Evolutionary conservation across 192 early-diverging fungal genomes (phyloP).

Genomic region (Chytriomyces sp.): DNA sequence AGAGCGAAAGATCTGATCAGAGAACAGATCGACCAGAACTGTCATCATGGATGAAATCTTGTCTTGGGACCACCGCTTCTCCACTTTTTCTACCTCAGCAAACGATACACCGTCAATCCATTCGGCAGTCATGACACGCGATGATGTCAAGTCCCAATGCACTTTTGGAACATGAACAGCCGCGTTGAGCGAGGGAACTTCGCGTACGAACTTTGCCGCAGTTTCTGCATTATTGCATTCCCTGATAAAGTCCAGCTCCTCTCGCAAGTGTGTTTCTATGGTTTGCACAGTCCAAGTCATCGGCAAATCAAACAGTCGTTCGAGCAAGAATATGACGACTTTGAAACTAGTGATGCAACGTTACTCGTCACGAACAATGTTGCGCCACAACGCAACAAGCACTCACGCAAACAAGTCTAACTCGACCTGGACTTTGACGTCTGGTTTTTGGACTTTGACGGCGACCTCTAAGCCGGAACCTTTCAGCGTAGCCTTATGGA

Average conservation of each 20-base stretch:
- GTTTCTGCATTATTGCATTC: slow-evolving; percentile 80
- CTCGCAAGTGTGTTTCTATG: slow-evolving; percentile 69
- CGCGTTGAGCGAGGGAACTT: slow-evolving; percentile 48
- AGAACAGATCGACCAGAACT: slow-evolving; percentile 76
- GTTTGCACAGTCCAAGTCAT: slow-evolving; percentile 77
- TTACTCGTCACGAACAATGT: background rate
- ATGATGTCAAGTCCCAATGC: slow-evolving; percentile 68
- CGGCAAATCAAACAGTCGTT: slow-evolving; percentile 81
- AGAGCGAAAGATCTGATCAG: slow-evolving; percentile 45
- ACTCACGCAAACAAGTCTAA: slow-evolving; percentile 76
- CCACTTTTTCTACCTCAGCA: slow-evolving; percentile 59
- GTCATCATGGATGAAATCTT: slow-evolving; percentile 62
- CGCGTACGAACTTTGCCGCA: slow-evolving; percentile 41
- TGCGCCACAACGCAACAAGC: background rate
- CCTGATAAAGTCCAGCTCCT: slow-evolving; percentile 88
- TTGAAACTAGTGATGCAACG: slow-evolving; percentile 22
- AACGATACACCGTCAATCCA: slow-evolving; percentile 86
- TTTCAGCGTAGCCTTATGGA: slow-evolving; percentile 78
- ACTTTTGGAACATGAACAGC: slow-evolving; percentile 79
- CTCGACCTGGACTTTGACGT: slow-evolving; percentile 79
- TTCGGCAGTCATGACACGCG: slow-evolving; percentile 79
- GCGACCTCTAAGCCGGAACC: slow-evolving; percentile 68
- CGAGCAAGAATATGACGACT: slow-evolving; percentile 62
- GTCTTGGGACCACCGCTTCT: slow-evolving; percentile 24
- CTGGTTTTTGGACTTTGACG: slow-evolving; percentile 93